These are phyloP conservation scores for Chrysosphaeria jannelii DNA, from an alignment of 2,329 filamentous ascomycete species.

Conservation along the genomic window DNA sequence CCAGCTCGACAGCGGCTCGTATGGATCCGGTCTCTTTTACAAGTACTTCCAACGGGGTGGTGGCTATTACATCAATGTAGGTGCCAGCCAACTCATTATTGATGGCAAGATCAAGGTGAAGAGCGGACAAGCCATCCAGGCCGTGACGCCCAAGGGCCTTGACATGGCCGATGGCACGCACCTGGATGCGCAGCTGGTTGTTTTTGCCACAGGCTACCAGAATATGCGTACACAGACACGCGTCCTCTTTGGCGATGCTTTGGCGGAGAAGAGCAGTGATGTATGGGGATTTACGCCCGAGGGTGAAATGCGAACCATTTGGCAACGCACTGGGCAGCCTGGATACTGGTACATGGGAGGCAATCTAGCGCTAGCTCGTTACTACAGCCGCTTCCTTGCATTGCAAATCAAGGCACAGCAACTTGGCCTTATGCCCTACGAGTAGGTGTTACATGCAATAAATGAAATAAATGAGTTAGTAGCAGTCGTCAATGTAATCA, in stretches of 20 bases:
- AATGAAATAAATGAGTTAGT: not conserved
- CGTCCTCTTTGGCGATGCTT: slow-evolving; percentile 26
- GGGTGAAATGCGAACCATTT: slow-evolving; percentile 24
- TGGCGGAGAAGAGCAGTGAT: slow-evolving; percentile 24
- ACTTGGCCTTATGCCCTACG: slow-evolving; percentile 3
- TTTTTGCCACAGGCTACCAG: slow-evolving; percentile 25
- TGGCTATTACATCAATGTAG: slow-evolving; percentile 28
- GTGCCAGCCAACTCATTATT: slow-evolving; percentile 19
- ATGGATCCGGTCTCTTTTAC: slow-evolving; percentile 20
- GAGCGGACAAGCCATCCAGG: slow-evolving; percentile 16
- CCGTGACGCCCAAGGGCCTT: slow-evolving; percentile 13
- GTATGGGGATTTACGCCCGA: slow-evolving; percentile 29
- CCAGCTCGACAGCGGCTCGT: slow-evolving; percentile 22
- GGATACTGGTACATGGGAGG: slow-evolving; percentile 37
- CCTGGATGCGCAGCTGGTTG: slow-evolving; percentile 22
- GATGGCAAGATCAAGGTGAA: slow-evolving; percentile 25
- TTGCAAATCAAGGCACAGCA: slow-evolving; percentile 18
- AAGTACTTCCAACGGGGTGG: slow-evolving; percentile 31
- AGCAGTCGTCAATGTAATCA: no score
- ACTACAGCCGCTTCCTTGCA: slow-evolving; percentile 22
- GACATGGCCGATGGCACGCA: slow-evolving; percentile 17
- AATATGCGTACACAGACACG: slow-evolving; percentile 34
- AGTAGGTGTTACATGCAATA: not conserved
- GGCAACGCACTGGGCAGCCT: slow-evolving; percentile 27
- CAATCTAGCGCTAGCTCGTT: slow-evolving; percentile 28